Evolutionary conservation across 2,329 filamentous ascomycete genomes (phyloP), one percentile per base, ranked within the genome.

Genomic region (Aureobasidium lini): DNA sequence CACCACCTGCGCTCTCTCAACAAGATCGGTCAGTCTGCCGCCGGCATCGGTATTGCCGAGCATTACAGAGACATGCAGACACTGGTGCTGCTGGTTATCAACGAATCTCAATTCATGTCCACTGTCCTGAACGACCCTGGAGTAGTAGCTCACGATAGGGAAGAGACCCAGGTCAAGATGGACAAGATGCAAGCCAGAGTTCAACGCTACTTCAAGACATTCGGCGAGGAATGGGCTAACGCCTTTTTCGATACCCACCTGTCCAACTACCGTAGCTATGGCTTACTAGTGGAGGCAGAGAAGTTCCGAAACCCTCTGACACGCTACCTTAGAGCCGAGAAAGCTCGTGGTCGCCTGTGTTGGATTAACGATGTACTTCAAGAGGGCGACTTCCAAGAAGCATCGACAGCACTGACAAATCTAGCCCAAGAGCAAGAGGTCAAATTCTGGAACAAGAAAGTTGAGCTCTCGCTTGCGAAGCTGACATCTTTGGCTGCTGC

Each of bases 331-430:
- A 84, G 89, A 43, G 85, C 83, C 59, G 83, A 85, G 63, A 82
- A 85, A 0, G 81, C 85, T 62, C 84, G 90, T 62, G 86, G 87
- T 31, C 90, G 90, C 66, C 80, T 99, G 46, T 86, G 87, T 50
- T 99, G 94, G 94, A 95, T 99, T 75, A 95, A 99, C 70, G 92
- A 97, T 69, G 81, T 97, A 7, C 80, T 85, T 62, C 81, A 83
- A 28, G 89, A 94, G 69, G 80, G 85, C 61, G 85, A 96, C 66
- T 90, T 90, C 63, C 78, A 83, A 11, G 81, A 84, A 59, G 92
- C 93, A 10, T 86, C 87, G 5, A 76, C 84, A 43, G 87, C 86
- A 0, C 79, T 99, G 48, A 77, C 88, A 44, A 77, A 83, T 7
- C 79, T 92, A 18, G 91, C 89, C 0, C 76, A 86, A 18, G 79